Conservation (phyloP, 129 eudicot species). For the Cynara cardunculus region DNA sequence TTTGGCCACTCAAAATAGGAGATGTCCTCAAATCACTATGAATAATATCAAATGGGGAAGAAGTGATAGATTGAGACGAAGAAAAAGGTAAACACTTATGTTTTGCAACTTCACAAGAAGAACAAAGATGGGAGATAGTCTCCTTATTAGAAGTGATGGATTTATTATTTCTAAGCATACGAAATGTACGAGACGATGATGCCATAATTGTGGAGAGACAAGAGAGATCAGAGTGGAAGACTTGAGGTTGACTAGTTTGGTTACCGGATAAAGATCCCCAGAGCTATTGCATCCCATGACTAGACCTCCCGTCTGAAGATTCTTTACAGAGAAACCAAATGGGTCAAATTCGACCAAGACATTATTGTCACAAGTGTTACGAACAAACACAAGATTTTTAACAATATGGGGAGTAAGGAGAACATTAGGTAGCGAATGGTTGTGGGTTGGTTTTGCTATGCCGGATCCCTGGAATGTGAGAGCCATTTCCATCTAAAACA, state of each 20-base stretch:
- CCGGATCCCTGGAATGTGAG: too few relatives aligned
- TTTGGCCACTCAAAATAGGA: slow-evolving; percentile 2
- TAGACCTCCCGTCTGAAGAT: slow-evolving; percentile 5
- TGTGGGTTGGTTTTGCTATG: too few relatives aligned
- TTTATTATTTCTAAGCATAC: neutral
- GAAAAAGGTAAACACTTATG: neutral
- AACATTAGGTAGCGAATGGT: neutral
- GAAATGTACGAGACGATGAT: slow-evolving; percentile 18
- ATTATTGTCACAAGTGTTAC: neutral
- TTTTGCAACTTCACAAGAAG: slow-evolving; percentile 10
- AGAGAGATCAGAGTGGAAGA: neutral
- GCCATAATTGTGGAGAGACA: slow-evolving; percentile 13
- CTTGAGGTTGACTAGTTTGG: neutral
- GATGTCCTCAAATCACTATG: slow-evolving; percentile 26
- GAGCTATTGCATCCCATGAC: slow-evolving; percentile 23
- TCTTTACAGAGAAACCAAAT: slow-evolving; percentile 13
- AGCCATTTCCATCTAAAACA: too few relatives aligned
- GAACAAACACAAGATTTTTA: slow-evolving; percentile 17
- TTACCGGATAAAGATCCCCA: slow-evolving; percentile 11
- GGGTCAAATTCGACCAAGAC: neutral
- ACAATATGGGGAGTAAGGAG: slow-evolving; percentile 6
- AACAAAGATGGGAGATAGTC: neutral
- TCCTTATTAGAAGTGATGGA: slow-evolving; percentile 3
- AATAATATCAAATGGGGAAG: slow-evolving; percentile 9
- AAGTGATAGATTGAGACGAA: neutral